These are phyloP conservation scores for Neofusicoccum kwambonambiense DNA, from an alignment of 2,329 filamentous ascomycete species.

Conservation along the genomic window DNA sequence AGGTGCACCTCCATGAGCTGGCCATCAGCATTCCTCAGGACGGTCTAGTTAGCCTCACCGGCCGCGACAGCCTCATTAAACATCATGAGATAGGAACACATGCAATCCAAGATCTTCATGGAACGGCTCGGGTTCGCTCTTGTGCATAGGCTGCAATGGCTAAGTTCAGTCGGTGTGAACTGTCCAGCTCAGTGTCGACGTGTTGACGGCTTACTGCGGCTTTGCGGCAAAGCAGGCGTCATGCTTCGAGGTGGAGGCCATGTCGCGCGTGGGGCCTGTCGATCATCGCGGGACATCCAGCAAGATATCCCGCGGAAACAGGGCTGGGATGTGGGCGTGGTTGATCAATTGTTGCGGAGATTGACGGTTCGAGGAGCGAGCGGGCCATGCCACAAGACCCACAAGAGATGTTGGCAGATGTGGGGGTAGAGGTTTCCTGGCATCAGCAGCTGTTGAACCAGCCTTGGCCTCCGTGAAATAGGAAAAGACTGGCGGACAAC, in stretches of 20 bases:
- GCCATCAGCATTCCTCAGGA: background rate
- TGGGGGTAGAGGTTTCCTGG: background rate
- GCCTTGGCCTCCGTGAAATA: background rate
- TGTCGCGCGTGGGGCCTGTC: background rate
- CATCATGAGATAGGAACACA: background rate
- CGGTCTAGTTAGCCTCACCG: background rate
- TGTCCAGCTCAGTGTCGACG: conserved; percentile 2
- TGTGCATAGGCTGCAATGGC: background rate
- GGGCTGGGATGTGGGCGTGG: background rate
- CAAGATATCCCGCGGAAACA: background rate
- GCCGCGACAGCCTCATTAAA: background rate
- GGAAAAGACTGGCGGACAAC: background rate
- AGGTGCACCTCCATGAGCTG: background rate
- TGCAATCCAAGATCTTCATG: background rate
- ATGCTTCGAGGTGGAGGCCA: background rate
- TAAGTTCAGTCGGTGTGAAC: background rate
- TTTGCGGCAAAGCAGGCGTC: background rate
- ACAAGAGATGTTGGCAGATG: background rate
- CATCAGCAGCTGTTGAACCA: background rate
- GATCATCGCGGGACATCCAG: background rate
- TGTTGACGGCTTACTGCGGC: background rate
- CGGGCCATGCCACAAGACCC: background rate
- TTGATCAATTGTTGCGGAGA: background rate
- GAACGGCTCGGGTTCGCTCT: background rate
- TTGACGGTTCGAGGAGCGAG: background rate